A percentile compares a stretch with the other conserved stretches of the same genome.
Conservation (phyloP, 495 filamentous ascomycete genomes). For the Penicillium cataractarum region DNA sequence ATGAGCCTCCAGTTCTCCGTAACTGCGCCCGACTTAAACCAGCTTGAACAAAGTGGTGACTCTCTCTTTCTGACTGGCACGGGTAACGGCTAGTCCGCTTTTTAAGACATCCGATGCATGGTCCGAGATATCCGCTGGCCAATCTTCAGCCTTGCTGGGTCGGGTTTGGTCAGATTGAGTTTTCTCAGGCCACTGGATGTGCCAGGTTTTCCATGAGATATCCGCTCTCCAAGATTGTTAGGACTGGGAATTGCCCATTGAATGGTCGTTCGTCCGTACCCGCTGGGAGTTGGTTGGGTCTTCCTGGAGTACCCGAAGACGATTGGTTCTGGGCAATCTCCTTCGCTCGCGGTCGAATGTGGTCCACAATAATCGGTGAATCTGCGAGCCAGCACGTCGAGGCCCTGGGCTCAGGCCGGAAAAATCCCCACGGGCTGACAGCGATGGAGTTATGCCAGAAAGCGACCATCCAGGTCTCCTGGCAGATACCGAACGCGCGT, state of each 20-base stretch:
- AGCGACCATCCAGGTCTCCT: constrained; percentile 5
- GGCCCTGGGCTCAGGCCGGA: background rate
- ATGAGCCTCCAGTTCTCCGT: background rate
- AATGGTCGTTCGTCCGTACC: background rate
- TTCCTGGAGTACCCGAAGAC: background rate
- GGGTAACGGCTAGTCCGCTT: constrained; percentile 16
- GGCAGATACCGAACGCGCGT: constrained; percentile 13
- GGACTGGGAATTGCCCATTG: background rate
- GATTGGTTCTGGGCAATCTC: background rate
- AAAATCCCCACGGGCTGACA: background rate
- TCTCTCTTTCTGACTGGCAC: constrained; percentile 4
- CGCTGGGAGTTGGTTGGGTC: background rate
- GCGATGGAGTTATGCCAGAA: background rate
- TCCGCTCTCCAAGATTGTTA: background rate
- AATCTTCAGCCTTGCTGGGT: constrained; percentile 19
- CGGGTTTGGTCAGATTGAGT: constrained; percentile 31
- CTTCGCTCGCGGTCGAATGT: background rate
- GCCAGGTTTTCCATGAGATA: constrained; percentile 7
- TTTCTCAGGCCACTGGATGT: constrained; percentile 26
- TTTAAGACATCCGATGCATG: constrained; percentile 14
- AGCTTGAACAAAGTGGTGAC: background rate
- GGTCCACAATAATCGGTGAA: constrained; percentile 14
- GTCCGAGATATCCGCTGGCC: constrained; percentile 23
- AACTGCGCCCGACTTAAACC: background rate
- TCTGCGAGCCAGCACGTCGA: background rate